A percentile compares a stretch with the other conserved stretches of the same genome.
Conservation (phyloP, 345 rosid genomes). For the Citropsis articulata region DNA sequence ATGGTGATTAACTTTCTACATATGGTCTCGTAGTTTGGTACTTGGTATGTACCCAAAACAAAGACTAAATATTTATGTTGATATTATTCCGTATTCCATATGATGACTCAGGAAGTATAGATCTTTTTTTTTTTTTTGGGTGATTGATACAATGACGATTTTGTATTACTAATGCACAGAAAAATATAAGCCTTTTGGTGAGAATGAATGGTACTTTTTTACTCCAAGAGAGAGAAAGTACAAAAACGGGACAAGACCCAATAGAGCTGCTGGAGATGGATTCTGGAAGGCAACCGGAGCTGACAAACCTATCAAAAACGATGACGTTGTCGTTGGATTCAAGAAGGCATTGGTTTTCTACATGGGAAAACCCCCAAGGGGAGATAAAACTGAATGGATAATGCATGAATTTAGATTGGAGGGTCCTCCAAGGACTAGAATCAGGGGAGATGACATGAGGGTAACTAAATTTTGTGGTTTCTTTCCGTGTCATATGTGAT, state of each 20-base stretch:
- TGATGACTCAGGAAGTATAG: neutral
- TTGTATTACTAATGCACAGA: neutral
- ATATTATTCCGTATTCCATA: neutral
- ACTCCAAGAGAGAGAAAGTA: slow-evolving; percentile 26
- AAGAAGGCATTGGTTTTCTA: slow-evolving; percentile 22
- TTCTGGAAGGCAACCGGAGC: slow-evolving; percentile 36
- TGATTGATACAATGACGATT: neutral
- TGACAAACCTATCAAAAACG: neutral
- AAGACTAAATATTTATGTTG: neutral
- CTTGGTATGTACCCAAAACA: neutral
- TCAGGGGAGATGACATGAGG: slow-evolving; percentile 8
- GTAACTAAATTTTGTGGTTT: neutral
- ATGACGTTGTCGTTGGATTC: neutral
- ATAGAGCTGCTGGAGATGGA: slow-evolving; percentile 22
- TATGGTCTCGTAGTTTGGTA: neutral
- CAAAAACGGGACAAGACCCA: slow-evolving; percentile 16
- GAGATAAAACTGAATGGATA: slow-evolving; percentile 24
- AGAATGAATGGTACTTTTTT: slow-evolving; percentile 24
- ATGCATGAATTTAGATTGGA: slow-evolving; percentile 24
- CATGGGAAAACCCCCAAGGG: slow-evolving; percentile 16
- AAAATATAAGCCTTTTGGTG: neutral
- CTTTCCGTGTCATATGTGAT: neutral
- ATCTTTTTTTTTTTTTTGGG: neutral
- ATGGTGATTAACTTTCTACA: neutral
- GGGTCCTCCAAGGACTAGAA: slow-evolving; percentile 1